Evolutionary conservation across 805 yeast species (phyloP), one percentile per base, ranked within the genome.

Genomic region (Brettanomyces nanus): DNA sequence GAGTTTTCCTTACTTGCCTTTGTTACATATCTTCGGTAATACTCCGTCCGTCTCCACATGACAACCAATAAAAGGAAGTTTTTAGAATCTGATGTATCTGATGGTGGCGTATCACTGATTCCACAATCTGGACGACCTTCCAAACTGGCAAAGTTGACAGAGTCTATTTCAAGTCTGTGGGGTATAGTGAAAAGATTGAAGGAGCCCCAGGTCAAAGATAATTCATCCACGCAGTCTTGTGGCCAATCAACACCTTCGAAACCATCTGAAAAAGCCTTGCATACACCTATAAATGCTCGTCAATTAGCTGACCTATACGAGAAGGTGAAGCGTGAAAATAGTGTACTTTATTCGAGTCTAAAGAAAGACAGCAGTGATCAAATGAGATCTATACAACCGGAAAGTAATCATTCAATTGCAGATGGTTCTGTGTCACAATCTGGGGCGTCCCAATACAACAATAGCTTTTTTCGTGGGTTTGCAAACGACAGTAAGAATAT

Each of bases 221-320:
- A 9, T 28, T 10, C 9, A 6, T 10, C n/a, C n/a, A 10, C 30
- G 15, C 17, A 7, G 26, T 23, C 26, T 11, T 25, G 31, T 6
- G 29, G 6, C 17, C 20, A 22, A 19, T 14, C 21, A 19, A 4
- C 27, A 32, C 3, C 37, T 42, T 19, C 33, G 26, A 22, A n/a
- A 11, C 19, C 33, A n/a, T n/a, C 20, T 6, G n/a, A 15, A 28
- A 23, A 26, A 19, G 14, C 25, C 27, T 18, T 33, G 1, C 27
- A 36, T 6, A 33, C 42, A 11, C 45, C 49, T 4, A 37, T 55
- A 17, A 54, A 58, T 5, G 59, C 56, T 4, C 47, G 45, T 22
- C 57, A 54, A 35, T 43, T 56, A 3, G 44, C 49, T 10, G 51
- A 49, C 11, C 53, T 52, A 37, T 56, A 56, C 33, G 49, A 48